These are phyloP conservation scores for Schwanniomyces yamadae DNA, from an alignment of 805 yeast genomes.

Conservation along the genomic window DNA sequence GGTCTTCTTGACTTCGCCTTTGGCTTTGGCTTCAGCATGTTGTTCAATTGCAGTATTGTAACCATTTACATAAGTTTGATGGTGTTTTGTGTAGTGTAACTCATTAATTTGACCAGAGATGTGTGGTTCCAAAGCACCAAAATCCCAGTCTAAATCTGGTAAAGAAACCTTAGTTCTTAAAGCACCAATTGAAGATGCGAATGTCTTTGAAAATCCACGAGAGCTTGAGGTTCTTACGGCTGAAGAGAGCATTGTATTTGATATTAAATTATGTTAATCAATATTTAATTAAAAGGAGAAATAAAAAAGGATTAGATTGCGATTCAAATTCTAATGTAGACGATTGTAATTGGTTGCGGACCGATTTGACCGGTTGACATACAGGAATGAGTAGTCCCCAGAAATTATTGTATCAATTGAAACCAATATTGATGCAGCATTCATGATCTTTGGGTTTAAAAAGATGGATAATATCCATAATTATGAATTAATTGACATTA, in stretches of 20 bases:
- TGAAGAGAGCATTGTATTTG: constrained; percentile 14
- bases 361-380: neutral
- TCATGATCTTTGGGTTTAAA: too few species aligned
- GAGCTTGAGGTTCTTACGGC: constrained; percentile 12
- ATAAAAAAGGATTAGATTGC: constrained; percentile 1
- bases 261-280: neutral
- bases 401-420: too few species aligned
- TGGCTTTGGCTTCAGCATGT: constrained; percentile 31
- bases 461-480: too few species aligned
- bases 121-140: constrained; percentile 48
- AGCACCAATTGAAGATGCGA: constrained; percentile 16
- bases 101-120: constrained; percentile 47
- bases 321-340: neutral
- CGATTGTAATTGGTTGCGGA: constrained; percentile 7
- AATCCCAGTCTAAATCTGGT: constrained; percentile 48
- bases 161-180: constrained; percentile 31
- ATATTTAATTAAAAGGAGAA: too few species aligned
- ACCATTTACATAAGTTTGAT: constrained; percentile 49
- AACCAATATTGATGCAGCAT: too few species aligned
- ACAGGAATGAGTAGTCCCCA: too few species aligned
- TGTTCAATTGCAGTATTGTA: constrained; percentile 46
- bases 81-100: constrained; percentile 50
- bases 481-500: too few species aligned
- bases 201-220: constrained; percentile 10
- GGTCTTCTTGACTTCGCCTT: constrained; percentile 40